These are phyloP conservation scores for Graphium sp. DNA, from an alignment of 2,329 filamentous ascomycete genomes.

Conservation along the genomic window DNA sequence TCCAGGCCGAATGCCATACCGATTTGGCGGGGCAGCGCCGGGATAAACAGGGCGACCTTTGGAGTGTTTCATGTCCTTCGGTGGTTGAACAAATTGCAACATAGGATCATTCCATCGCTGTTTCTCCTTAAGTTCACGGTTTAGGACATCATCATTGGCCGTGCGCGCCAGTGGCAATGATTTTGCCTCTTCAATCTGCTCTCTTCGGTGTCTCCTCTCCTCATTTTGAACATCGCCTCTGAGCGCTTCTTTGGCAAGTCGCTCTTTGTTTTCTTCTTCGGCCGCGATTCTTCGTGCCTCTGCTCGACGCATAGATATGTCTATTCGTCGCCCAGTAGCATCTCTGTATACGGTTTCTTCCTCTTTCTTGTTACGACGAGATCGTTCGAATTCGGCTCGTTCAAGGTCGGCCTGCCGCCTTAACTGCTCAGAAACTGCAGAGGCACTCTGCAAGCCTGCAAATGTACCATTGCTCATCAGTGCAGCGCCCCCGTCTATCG, in stretches of 20 bases:
- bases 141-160: slow-evolving; percentile 76
- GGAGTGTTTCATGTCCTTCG: slow-evolving; percentile 16
- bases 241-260: slow-evolving; percentile 49
- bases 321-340: slow-evolving; percentile 84
- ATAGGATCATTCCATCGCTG: slow-evolving; percentile 92
- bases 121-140: slow-evolving; percentile 59
- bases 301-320: slow-evolving; percentile 77
- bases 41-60: slow-evolving; percentile 51
- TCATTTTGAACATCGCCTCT: slow-evolving; percentile 74
- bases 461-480: slow-evolving; percentile 79
- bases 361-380: slow-evolving; percentile 23
- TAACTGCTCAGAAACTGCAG: slow-evolving; percentile 55
- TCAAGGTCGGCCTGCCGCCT: slow-evolving; percentile 51
- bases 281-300: slow-evolving; percentile 52
- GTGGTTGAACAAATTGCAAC: slow-evolving; percentile 52
- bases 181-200: slow-evolving; percentile 63
- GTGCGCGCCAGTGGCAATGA: slow-evolving; percentile 64
- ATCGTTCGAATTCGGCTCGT: slow-evolving; percentile 26
- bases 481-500: slow-evolving; percentile 28
- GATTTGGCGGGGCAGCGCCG: slow-evolving; percentile 71
- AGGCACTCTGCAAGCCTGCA: slow-evolving; percentile 74
- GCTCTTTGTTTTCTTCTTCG: slow-evolving; percentile 58
- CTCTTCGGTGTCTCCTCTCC: slow-evolving; percentile 45
- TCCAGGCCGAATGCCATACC: slow-evolving; percentile 83
- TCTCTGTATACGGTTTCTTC: slow-evolving; percentile 90